Evolutionary conservation across 192 early-diverging fungal species (phyloP), one percentile per base, ranked within the genome.

Genomic region (Bifiguratus adelaidae): DNA sequence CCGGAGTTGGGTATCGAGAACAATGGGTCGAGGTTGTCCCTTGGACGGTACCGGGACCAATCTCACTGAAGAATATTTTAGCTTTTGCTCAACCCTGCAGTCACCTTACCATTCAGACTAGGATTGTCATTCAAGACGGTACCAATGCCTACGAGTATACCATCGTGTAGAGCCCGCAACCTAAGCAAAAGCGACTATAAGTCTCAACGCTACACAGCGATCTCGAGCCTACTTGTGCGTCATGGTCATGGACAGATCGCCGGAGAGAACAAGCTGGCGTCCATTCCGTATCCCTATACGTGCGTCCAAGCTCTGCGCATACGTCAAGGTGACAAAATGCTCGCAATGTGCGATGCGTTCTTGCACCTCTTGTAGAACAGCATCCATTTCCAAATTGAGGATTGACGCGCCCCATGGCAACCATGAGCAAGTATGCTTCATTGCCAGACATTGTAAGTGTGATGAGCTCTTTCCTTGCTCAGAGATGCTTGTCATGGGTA

Each of bases 291-390:
- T 54, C 9, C 73, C 76, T 11, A 95, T 87, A 49, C 78, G 85
- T 35, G 83, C 86, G 60, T 95, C 89, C 20, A 92, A 67, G 51
- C 87, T 85, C 62, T 95, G 92, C 1, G 90, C 90, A 67, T 70
- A 95, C 2, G 92, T 95, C 35, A 95, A 66, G 0, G 89, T 93
- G 7, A 91, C 69, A 36, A 56, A 75, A 7, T 77, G 76, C 12
- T n/a, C n/a, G n/a, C n/a, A n/a, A n/a, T n/a, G n/a, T n/a, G n/a
- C n/a, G n/a, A n/a, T n/a, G n/a, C n/a, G n/a, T n/a, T n/a, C n/a
- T n/a, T n/a, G n/a, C n/a, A n/a, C n/a, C n/a, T n/a, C n/a, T n/a
- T n/a, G n/a, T n/a, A n/a, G n/a, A n/a, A n/a, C n/a, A n/a, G n/a
- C n/a, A n/a, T n/a, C n/a, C n/a, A n/a, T n/a, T n/a, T n/a, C n/a